Evolutionary conservation across 495 filamentous ascomycete species (phyloP).

Genomic region (Penicillium canescens): DNA sequence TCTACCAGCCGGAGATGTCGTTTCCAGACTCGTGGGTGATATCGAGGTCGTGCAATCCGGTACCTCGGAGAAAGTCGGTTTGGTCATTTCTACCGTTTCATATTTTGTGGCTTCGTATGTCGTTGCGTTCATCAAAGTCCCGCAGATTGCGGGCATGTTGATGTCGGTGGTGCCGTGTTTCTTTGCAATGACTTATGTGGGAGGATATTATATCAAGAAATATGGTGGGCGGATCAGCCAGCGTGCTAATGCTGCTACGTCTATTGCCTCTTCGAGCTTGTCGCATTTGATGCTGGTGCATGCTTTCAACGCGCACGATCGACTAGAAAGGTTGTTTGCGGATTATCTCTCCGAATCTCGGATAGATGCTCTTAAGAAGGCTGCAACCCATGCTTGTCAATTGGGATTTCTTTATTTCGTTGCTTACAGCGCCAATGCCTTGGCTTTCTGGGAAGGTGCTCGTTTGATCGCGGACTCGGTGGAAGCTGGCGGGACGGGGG

Average conservation of each 20-base stretch:
- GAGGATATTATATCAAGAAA: slow-evolving; percentile 58
- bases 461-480: slow-evolving; percentile 52
- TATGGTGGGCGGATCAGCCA: slow-evolving; percentile 52
- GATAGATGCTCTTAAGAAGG: slow-evolving; percentile 58
- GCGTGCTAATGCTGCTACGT: slow-evolving; percentile 44
- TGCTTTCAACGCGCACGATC: slow-evolving; percentile 42
- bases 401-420: slow-evolving; percentile 64
- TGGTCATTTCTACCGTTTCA: slow-evolving; percentile 55
- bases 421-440: slow-evolving; percentile 60
- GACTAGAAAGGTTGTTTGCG: slow-evolving; percentile 52
- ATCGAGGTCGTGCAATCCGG: slow-evolving; percentile 60
- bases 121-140: slow-evolving; percentile 61
- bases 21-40: slow-evolving; percentile 57
- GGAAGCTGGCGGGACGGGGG: slow-evolving; percentile 28
- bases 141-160: slow-evolving; percentile 37
- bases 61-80: slow-evolving; percentile 65
- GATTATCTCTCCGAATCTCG: slow-evolving; percentile 42
- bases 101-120: slow-evolving; percentile 64
- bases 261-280: slow-evolving; percentile 47
- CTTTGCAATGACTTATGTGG: slow-evolving; percentile 59
- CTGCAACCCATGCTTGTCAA: slow-evolving; percentile 53
- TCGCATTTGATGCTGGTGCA: slow-evolving; percentile 48
- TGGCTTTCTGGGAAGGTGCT: slow-evolving; percentile 68
- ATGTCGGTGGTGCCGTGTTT: slow-evolving; percentile 67
- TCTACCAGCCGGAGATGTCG: slow-evolving; percentile 54